A percentile compares a stretch with the other conserved stretches of the same genome.
These are phyloP conservation scores for Polyporus arcularius DNA, from an alignment of 768 basidiomycete species.

Conservation along the genomic window DNA sequence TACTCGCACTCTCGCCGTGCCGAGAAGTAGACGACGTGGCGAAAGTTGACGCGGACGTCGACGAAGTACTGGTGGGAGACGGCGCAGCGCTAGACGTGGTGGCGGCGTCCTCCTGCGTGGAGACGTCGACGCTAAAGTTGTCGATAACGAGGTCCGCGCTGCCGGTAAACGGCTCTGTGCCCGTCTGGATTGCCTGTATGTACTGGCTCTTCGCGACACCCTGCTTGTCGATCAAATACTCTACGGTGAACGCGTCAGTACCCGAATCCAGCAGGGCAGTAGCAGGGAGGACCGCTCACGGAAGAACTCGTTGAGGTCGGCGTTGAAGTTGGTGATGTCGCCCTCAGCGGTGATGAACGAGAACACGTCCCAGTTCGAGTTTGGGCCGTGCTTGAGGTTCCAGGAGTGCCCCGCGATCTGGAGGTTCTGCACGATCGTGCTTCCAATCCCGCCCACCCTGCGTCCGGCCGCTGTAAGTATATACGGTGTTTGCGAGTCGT, in stretches of 20 bases:
- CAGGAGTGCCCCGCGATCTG: conserved; percentile 51
- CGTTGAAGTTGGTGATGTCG: conserved; percentile 51
- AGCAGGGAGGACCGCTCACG: conserved; percentile 33
- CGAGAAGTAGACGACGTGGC: no score
- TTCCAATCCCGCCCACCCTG: conserved; percentile 43
- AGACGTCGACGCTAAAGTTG: conserved; percentile 42
- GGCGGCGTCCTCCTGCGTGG: conserved; percentile 1
- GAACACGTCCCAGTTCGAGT: conserved; percentile 56
- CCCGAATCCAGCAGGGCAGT: background rate
- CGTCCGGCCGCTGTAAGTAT: no score
- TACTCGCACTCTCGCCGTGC: no score
- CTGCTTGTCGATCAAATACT: conserved; percentile 46
- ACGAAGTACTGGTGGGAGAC: background rate
- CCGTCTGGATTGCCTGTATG: conserved; percentile 54
- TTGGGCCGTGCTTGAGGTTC: conserved; percentile 59
- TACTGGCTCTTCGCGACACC: conserved; percentile 52
- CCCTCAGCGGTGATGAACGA: conserved; percentile 53
- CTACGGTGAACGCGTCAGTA: conserved; percentile 16
- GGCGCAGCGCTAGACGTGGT: background rate
- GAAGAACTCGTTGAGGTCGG: conserved; percentile 56
- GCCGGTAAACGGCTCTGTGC: conserved; percentile 57
- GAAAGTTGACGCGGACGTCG: background rate
- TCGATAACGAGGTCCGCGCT: conserved; percentile 45
- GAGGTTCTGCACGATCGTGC: conserved; percentile 45
- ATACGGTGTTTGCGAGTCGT: background rate